These are phyloP conservation scores for Phylloporus sp. DNA, from an alignment of 768 basidiomycete genomes.

Conservation along the genomic window DNA sequence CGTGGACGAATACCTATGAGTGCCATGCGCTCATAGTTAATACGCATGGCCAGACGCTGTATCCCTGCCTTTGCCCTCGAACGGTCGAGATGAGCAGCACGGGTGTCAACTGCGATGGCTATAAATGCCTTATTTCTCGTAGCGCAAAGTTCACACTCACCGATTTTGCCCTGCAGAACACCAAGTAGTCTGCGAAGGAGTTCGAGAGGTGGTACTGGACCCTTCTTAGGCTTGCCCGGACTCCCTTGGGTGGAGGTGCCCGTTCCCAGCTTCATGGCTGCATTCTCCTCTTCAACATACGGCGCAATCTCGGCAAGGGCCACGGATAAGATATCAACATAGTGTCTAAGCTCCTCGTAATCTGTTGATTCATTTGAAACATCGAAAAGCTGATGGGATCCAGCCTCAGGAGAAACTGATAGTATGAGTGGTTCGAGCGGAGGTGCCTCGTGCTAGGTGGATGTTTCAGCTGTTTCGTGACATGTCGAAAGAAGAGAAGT, in stretches of 20 bases:
- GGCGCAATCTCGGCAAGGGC: slow-evolving; percentile 56
- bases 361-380: slow-evolving; percentile 51
- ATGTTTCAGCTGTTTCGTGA: background rate
- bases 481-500: background rate
- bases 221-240: slow-evolving; percentile 29
- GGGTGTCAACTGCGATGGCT: slow-evolving; percentile 54
- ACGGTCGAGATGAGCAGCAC: slow-evolving; percentile 72
- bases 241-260: slow-evolving; percentile 16
- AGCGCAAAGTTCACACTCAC: slow-evolving; percentile 37
- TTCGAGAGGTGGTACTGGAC: slow-evolving; percentile 42
- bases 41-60: slow-evolving; percentile 59
- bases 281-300: slow-evolving; percentile 50
- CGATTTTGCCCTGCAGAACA: slow-evolving; percentile 53
- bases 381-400: slow-evolving; percentile 47
- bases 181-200: slow-evolving; percentile 48
- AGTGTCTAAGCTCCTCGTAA: slow-evolving; percentile 56
- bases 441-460: slow-evolving; percentile 43
- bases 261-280: slow-evolving; percentile 7
- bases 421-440: slow-evolving; percentile 48
- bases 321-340: slow-evolving; percentile 53
- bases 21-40: slow-evolving; percentile 56
- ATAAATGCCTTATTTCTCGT: background rate
- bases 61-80: slow-evolving; percentile 68
- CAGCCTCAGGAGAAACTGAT: slow-evolving; percentile 45
- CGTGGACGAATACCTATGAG: slow-evolving; percentile 22